Conservation (phyloP, 345 rosid genomes). For the Excoecaria agallocha region DNA sequence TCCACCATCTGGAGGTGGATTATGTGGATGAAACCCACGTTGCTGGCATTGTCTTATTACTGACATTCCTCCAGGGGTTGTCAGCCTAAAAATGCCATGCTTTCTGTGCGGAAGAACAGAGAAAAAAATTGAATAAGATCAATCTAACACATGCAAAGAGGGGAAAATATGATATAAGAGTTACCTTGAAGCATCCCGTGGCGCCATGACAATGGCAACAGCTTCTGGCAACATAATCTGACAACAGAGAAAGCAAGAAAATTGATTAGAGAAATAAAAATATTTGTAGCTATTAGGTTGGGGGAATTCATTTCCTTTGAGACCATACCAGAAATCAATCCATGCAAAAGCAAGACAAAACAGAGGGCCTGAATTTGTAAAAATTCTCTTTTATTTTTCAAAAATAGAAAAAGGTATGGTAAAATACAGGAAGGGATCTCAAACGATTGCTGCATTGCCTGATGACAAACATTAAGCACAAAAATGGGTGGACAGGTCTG, state of each 20-base stretch:
- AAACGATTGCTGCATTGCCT: background rate
- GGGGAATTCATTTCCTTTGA: background rate
- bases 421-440: background rate
- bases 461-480: background rate
- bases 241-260: slow-evolving; percentile 15
- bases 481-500: background rate
- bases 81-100: slow-evolving; percentile 89
- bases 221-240: slow-evolving; percentile 97
- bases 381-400: background rate
- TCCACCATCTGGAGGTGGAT: slow-evolving; percentile 77
- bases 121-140: background rate
- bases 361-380: no score
- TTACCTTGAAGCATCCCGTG: slow-evolving; percentile 71
- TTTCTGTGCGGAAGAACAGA: slow-evolving; percentile 34
- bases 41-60: slow-evolving; percentile 80
- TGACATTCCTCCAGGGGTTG: slow-evolving; percentile 91
- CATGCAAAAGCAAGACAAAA: background rate
- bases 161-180: background rate
- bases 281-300: background rate
- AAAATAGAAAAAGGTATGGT: background rate
- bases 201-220: slow-evolving; percentile 99
- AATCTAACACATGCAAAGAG: background rate
- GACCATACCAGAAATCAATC: no score
- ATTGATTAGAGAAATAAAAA: background rate
- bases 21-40: slow-evolving; percentile 88